Conservation (phyloP, 108 stramenopile genomes). For the Nitzschia sp. region DNA sequence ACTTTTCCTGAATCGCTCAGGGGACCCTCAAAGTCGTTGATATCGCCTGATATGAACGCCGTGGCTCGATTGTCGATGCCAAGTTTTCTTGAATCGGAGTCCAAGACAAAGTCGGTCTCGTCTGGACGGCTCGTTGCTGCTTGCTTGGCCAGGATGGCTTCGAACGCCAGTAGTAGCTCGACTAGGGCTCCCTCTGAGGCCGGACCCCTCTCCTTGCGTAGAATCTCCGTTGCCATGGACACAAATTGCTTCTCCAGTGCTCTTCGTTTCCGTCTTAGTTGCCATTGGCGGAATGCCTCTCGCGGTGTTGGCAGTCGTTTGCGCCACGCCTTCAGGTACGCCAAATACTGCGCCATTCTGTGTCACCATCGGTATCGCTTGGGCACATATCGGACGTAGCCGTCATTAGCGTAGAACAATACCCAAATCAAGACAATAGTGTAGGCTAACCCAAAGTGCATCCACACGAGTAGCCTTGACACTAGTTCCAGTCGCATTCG, state of each 20-base stretch:
- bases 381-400: neutral
- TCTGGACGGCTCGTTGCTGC: too few relatives aligned
- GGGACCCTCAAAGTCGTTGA: conserved; percentile 13
- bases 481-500: too few relatives aligned
- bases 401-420: neutral
- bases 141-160: neutral
- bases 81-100: conserved; percentile 5
- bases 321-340: neutral
- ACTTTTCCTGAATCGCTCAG: neutral
- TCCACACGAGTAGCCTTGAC: too few relatives aligned
- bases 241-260: too few relatives aligned
- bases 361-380: neutral
- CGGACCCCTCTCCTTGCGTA: too few relatives aligned
- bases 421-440: too few relatives aligned
- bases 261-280: too few relatives aligned
- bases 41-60: neutral
- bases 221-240: too few relatives aligned
- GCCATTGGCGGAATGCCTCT: too few relatives aligned
- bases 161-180: neutral
- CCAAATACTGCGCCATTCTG: neutral
- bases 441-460: too few relatives aligned
- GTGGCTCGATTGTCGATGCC: conserved; percentile 10
- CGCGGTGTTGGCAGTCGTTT: too few relatives aligned
- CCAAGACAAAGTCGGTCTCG: too few relatives aligned
- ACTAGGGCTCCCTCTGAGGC: neutral